Percentiles rank a stretch among this genome's conserved stretches.
Conservation (phyloP, 345 rosid species). For the Citrus hindsii region DNA sequence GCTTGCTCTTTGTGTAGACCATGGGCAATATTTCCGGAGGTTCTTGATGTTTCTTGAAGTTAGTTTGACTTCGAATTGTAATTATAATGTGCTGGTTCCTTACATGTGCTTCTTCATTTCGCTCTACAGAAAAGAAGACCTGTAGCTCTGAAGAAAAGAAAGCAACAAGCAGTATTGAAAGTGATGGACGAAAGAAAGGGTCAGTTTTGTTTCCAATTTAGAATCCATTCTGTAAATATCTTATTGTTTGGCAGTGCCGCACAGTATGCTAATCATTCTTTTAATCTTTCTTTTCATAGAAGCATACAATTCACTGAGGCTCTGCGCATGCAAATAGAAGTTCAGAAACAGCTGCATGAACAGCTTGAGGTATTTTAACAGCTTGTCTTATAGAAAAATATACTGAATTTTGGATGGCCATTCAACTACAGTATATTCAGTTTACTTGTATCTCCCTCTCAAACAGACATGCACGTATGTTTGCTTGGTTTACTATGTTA, state of each 20-base stretch:
- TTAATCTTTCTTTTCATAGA: constrained; percentile 27
- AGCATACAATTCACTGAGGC: constrained; percentile 57
- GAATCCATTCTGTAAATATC: neutral
- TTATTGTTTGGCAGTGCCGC: constrained; percentile 8
- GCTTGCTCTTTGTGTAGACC: neutral
- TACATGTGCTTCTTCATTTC: constrained; percentile 4
- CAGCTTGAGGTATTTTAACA: constrained; percentile 66
- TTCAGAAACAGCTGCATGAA: constrained; percentile 82
- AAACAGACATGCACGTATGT: neutral
- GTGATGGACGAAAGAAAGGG: constrained; percentile 60
- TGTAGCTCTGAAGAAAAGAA: constrained; percentile 63
- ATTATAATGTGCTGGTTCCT: neutral
- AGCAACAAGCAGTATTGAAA: constrained; percentile 38
- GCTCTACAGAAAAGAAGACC: constrained; percentile 42
- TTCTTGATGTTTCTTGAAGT: neutral
- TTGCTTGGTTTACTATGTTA: neutral
- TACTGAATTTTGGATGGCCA: neutral
- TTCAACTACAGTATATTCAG: neutral
- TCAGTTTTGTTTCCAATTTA: constrained; percentile 18
- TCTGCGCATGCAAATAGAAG: constrained; percentile 78
- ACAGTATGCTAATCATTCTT: neutral
- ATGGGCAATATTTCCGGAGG: neutral
- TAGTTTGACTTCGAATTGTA: neutral
- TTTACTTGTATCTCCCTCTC: neutral
- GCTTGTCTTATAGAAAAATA: neutral